A percentile compares a stretch with the other conserved stretches of the same genome.
These are phyloP conservation scores for Sporothrix euskadiensis DNA, from an alignment of 2,329 filamentous ascomycete genomes.

Conservation along the genomic window DNA sequence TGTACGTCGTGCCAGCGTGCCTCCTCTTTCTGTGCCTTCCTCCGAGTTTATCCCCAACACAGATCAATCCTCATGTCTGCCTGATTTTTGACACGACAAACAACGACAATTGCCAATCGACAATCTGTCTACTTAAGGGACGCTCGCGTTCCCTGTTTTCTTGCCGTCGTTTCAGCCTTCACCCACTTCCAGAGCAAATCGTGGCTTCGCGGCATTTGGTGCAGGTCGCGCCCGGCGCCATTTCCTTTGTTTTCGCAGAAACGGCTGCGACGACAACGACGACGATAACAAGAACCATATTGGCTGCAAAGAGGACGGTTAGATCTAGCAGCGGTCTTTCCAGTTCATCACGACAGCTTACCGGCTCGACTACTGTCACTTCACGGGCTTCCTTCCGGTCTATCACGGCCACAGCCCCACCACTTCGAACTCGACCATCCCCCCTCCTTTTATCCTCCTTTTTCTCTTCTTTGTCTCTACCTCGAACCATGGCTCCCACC, in stretches of 20 bases:
- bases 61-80: conserved; percentile 2
- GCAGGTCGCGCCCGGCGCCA: conserved; percentile 24
- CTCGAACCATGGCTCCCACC: conserved; percentile 45
- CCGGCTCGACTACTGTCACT: not conserved
- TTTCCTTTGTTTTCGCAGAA: not conserved
- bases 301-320: not conserved
- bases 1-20: not conserved
- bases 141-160: not conserved
- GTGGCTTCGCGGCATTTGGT: conserved; percentile 29
- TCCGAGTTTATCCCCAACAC: not conserved
- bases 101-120: not conserved
- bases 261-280: not conserved
- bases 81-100: conserved; percentile 4
- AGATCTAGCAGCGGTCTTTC: not conserved
- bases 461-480: not conserved
- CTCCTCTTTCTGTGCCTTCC: not conserved
- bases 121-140: not conserved
- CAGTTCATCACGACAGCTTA: not conserved
- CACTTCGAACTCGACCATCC: not conserved
- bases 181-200: conserved; percentile 13
- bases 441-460: not conserved
- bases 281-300: not conserved
- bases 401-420: conserved; percentile 1
- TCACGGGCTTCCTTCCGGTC: not conserved
- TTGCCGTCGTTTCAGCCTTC: not conserved